A percentile compares a stretch with the other conserved stretches of the same genome.
These are phyloP conservation scores for Orychophragmus violaceus DNA, from an alignment of 345 rosid genomes.

Conservation along the genomic window DNA sequence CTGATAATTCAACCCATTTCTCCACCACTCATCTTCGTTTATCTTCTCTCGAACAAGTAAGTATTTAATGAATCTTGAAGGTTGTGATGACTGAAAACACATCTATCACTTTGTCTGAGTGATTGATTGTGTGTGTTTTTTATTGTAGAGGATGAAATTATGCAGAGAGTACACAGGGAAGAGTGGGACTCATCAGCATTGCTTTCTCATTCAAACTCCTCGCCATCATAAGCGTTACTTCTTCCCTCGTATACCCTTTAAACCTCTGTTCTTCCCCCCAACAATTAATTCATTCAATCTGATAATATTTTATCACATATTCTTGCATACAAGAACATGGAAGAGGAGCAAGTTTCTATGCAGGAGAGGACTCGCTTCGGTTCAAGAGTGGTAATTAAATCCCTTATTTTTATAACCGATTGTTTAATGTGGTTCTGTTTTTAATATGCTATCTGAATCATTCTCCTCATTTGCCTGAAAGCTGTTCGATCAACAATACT, in stretches of 20 bases:
- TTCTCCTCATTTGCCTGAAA: slow-evolving; percentile 6
- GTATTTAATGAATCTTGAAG: slow-evolving; percentile 23
- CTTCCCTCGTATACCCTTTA: slow-evolving; percentile 50
- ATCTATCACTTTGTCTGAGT: too few species aligned
- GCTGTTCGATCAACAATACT: slow-evolving; percentile 41
- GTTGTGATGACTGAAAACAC: too few species aligned
- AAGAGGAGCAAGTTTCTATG: slow-evolving; percentile 22
- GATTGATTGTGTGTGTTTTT: neutral
- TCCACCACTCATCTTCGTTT: slow-evolving; percentile 47
- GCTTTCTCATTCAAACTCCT: slow-evolving; percentile 37
- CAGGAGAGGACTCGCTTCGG: slow-evolving; percentile 34
- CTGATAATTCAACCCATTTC: slow-evolving; percentile 45
- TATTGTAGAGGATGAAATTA: slow-evolving; percentile 45
- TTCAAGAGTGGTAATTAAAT: slow-evolving; percentile 36
- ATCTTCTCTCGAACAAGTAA: slow-evolving; percentile 72
- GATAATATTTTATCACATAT: slow-evolving; percentile 25
- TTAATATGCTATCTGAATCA: neutral
- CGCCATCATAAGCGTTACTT: slow-evolving; percentile 58
- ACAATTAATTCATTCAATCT: neutral
- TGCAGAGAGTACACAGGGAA: slow-evolving; percentile 46
- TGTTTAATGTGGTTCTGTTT: neutral
- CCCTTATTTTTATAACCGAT: neutral
- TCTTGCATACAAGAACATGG: slow-evolving; percentile 17
- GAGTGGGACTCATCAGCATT: slow-evolving; percentile 50
- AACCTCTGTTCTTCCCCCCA: neutral